A percentile compares a stretch with the other conserved stretches of the same genome.
phyloP scores from a whole-genome alignment of 495 filamentous ascomycete genomes.

The Penicillium bovifimosum region DNA sequence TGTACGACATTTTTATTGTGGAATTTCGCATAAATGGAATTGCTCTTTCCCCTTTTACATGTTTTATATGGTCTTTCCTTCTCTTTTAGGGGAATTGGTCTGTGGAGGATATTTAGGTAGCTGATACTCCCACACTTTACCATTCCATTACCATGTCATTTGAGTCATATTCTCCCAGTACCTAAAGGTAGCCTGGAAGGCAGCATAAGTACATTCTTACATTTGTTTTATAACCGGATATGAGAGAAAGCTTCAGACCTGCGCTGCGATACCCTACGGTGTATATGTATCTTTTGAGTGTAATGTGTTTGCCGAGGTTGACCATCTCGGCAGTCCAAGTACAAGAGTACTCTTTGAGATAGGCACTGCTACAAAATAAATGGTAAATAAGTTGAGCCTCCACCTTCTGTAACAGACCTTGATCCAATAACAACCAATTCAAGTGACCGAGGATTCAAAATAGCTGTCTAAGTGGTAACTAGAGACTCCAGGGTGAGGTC shows the following conservation, averaged over 20 bases:
- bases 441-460: not conserved
- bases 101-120: no score
- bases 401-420: not conserved
- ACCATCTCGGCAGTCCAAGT: not conserved
- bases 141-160: no score
- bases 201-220: not conserved
- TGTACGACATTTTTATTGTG: slow-evolving; percentile 10
- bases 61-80: not conserved
- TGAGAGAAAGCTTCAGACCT: not conserved
- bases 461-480: no score
- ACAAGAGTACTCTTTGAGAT: not conserved
- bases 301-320: slow-evolving; percentile 1
- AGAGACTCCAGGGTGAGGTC: slow-evolving; percentile 7
- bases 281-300: not conserved
- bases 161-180: not conserved
- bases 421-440: not conserved
- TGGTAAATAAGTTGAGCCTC: not conserved
- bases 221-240: no score
- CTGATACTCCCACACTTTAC: no score
- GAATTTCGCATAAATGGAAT: slow-evolving; percentile 12
- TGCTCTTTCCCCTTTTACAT: not conserved
- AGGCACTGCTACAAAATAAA: no score
- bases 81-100: no score
- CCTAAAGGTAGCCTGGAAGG: not conserved
- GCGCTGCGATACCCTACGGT: not conserved